Evolutionary conservation across 805 yeast species (phyloP).

Genomic region (Saccharomyces paradoxus): DNA sequence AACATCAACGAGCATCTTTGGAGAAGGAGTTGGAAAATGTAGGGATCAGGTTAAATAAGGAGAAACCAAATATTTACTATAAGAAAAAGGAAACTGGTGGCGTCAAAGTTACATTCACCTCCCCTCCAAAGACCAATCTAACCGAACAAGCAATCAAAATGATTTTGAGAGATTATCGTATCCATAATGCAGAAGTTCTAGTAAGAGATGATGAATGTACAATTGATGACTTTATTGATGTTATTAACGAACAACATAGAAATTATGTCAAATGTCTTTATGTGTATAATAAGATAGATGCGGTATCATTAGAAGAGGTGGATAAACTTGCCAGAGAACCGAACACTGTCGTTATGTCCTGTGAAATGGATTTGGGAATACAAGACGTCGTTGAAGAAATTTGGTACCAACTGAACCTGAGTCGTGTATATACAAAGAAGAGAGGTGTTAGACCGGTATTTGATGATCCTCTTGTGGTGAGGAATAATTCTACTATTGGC

Average conservation of each 20-base stretch:
- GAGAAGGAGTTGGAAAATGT: conserved; percentile 88
- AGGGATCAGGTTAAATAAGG: conserved; percentile 82
- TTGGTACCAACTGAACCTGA: conserved; percentile 77
- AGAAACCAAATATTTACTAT: conserved; percentile 67
- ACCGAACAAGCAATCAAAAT: conserved; percentile 73
- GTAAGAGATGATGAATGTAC: conserved; percentile 84
- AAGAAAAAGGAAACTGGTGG: conserved; percentile 87
- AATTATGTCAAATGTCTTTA: conserved; percentile 86
- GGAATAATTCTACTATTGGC: conserved; percentile 69
- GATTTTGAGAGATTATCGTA: conserved; percentile 74
- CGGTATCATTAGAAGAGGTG: conserved; percentile 89
- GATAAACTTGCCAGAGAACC: conserved; percentile 89
- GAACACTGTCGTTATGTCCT: conserved; percentile 87
- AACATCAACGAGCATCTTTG: conserved; percentile 76
- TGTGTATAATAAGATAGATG: conserved; percentile 91
- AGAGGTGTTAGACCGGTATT: conserved; percentile 79
- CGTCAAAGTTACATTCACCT: conserved; percentile 67
- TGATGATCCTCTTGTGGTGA: conserved; percentile 83
- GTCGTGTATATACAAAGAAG: conserved; percentile 80
- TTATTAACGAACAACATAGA: conserved; percentile 78
- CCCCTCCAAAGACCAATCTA: conserved; percentile 67
- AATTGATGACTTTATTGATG: conserved; percentile 88
- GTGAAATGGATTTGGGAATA: conserved; percentile 79
- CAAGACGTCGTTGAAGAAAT: conserved; percentile 86
- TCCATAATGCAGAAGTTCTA: conserved; percentile 89